Percentiles rank a stretch among this genome's conserved stretches.
Evolutionary conservation across 345 rosid genomes (phyloP).

Genomic region (Brassica cretica): DNA sequence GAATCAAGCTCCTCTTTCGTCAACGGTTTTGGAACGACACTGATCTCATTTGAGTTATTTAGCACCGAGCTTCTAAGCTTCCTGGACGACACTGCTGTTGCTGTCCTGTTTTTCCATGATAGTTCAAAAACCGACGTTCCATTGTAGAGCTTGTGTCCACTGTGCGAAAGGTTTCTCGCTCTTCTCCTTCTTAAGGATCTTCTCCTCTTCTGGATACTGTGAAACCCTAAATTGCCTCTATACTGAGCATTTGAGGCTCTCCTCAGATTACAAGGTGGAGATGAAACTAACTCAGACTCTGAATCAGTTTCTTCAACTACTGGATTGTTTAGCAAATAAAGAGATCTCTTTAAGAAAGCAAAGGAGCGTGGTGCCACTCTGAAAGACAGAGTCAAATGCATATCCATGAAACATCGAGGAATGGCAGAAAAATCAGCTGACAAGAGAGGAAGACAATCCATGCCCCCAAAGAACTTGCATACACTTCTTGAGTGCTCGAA

Average conservation of each 20-base stretch:
- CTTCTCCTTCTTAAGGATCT: constrained; percentile 70
- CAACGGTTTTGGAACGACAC: constrained; percentile 34
- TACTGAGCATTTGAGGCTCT: constrained; percentile 48
- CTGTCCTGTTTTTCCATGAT: constrained; percentile 53
- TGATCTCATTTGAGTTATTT: constrained; percentile 43
- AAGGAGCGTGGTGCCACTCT: constrained; percentile 35
- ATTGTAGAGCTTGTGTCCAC: constrained; percentile 49
- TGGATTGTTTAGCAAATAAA: constrained; percentile 27
- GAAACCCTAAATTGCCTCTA: constrained; percentile 54
- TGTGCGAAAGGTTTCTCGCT: constrained; percentile 54
- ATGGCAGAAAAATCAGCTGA: constrained; percentile 69
- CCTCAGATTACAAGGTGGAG: constrained; percentile 31
- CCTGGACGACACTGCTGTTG: constrained; percentile 33
- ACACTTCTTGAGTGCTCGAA: constrained; percentile 51
- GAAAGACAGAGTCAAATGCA: constrained; percentile 48
- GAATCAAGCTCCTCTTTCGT: constrained; percentile 43
- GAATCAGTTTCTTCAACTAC: constrained; percentile 28
- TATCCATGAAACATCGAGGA: constrained; percentile 60
- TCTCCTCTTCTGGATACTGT: constrained; percentile 73
- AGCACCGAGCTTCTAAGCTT: constrained; percentile 54
- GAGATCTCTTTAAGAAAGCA: constrained; percentile 47
- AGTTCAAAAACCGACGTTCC: constrained; percentile 64
- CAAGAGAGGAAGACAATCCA: constrained; percentile 52
- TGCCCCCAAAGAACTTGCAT: constrained; percentile 61
- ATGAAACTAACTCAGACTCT: constrained; percentile 13